phyloP scores from a whole-genome alignment of 2,329 filamentous ascomycete species.

The Hirsutella thompsonii region DNA sequence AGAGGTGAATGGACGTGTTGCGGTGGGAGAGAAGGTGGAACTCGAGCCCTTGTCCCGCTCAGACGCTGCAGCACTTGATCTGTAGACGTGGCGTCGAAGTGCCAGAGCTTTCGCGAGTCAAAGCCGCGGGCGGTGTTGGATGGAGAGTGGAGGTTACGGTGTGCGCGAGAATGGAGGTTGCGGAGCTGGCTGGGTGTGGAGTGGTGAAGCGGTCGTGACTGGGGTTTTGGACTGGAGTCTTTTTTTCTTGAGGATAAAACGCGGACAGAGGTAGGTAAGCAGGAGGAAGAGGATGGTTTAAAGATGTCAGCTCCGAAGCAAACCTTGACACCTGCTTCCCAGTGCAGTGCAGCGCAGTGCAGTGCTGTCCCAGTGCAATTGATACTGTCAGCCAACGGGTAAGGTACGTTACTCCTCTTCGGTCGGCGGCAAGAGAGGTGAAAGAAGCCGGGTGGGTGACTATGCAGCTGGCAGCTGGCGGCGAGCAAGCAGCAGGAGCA shows the following conservation, averaged over 20 bases:
- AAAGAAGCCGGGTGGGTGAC: too few species aligned
- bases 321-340: slow-evolving; percentile 12
- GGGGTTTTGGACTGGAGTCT: slow-evolving; percentile 20
- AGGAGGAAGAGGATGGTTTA: slow-evolving; percentile 1
- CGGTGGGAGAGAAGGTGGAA: not conserved
- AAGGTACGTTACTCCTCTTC: too few species aligned
- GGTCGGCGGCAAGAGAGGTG: too few species aligned
- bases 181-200: slow-evolving; percentile 15
- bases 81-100: slow-evolving; percentile 5
- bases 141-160: slow-evolving; percentile 11
- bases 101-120: slow-evolving; percentile 4
- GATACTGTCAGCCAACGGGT: too few species aligned
- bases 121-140: slow-evolving; percentile 7
- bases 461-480: slow-evolving; percentile 1
- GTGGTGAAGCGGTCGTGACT: slow-evolving; percentile 24
- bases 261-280: slow-evolving; percentile 21
- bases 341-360: not conserved
- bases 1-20: slow-evolving; percentile 3
- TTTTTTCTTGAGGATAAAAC: slow-evolving; percentile 21
- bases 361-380: not conserved
- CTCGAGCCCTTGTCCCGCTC: slow-evolving; percentile 15
- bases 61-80: slow-evolving; percentile 17
- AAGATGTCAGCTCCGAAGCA: slow-evolving; percentile 22
- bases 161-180: slow-evolving; percentile 20
- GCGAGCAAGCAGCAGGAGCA: too few species aligned